phyloP scores from a whole-genome alignment of 768 basidiomycete species.

The Omphalotus guepiniiformis region DNA sequence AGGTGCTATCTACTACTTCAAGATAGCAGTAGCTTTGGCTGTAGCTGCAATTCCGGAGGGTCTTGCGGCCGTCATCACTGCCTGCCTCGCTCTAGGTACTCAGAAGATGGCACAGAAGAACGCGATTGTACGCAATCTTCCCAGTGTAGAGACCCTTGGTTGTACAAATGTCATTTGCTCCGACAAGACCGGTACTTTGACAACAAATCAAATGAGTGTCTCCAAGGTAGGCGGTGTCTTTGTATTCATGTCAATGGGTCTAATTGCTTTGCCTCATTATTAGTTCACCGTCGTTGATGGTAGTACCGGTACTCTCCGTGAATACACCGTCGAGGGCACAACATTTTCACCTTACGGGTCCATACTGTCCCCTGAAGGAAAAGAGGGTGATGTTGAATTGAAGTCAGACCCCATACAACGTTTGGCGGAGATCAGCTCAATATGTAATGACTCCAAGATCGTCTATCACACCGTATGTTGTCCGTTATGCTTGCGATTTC shows the following conservation, averaged over 20 bases:
- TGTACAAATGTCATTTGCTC: conserved; percentile 99
- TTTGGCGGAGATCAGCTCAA: conserved; percentile 85
- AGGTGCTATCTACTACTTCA: conserved; percentile 98
- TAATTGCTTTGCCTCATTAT: background rate
- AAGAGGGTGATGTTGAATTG: conserved; percentile 52
- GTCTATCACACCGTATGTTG: conserved; percentile 69
- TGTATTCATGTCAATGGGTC: background rate
- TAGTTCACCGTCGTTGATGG: conserved; percentile 77
- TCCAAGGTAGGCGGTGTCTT: conserved; percentile 50
- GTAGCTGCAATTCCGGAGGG: conserved; percentile 99
- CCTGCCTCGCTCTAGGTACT: conserved; percentile 92
- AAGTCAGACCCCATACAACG: conserved; percentile 70
- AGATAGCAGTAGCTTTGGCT: conserved; percentile 98
- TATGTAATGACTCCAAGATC: conserved; percentile 94
- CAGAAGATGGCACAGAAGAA: conserved; percentile 99
- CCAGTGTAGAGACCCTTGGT: conserved; percentile 94
- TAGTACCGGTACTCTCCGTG: conserved; percentile 43
- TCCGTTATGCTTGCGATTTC: background rate
- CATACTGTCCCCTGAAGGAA: conserved; percentile 64
- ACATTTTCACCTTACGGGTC: conserved; percentile 86
- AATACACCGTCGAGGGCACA: conserved; percentile 85
- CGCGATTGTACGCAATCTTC: conserved; percentile 94
- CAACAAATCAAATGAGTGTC: conserved; percentile 97
- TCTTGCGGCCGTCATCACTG: conserved; percentile 96
- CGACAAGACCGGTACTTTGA: conserved; percentile 96